Evolutionary conservation across 2,329 filamentous ascomycete genomes (phyloP), one percentile per base, ranked within the genome.

Genomic region (Cladophialophora yegresii): DNA sequence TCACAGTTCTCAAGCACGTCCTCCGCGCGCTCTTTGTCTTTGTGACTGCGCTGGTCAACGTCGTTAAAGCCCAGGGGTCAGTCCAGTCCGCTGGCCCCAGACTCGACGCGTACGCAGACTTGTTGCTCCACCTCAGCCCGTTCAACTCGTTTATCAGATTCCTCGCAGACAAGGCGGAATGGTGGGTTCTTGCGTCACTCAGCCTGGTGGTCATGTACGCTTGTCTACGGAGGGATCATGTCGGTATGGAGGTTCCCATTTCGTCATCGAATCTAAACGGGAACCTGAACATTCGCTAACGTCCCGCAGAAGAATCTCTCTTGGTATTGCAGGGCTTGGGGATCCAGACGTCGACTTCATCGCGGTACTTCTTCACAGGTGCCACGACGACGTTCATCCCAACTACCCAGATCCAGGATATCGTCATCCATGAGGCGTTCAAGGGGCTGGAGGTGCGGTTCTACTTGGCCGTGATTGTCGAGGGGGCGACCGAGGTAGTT

Each of bases 391-490:
- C 87, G 56, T 91, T 91, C 76, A 98, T 99, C 64, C 93, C 95
- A 0, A 96, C 93, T 0, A 90, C 89, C 51, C 88, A 91, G 77
- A 96, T 99, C 63, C 91, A 91, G 74, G 95, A 99, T 75, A 89
- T 99, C 62, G 86, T 97, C 60, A 90, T 99, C 57, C 92, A 97
- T 75, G 95, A 99, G 80, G 95, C 93, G 3, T 98, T 98, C 77
- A 87, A 86, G 63, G 93, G 93, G 0, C 96, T 97, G 73, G 91
- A 93, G 78, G 92, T 98, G 40, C 82, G 89, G 47, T 96, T 93
- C 74, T 97, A 96, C 74, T 80, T 99, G 8, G 87, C 91, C 4
- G 90, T 98, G 32, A 89, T 98, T 59, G 92, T 98, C 20, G 90
- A 96, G 71, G 92, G 88, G 1, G 93, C 98, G 77, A 85, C 89